Evolutionary conservation across 2,329 filamentous ascomycete species (phyloP), one percentile per base, ranked within the genome.

Genomic region (Aspergillus puulaauensis): DNA sequence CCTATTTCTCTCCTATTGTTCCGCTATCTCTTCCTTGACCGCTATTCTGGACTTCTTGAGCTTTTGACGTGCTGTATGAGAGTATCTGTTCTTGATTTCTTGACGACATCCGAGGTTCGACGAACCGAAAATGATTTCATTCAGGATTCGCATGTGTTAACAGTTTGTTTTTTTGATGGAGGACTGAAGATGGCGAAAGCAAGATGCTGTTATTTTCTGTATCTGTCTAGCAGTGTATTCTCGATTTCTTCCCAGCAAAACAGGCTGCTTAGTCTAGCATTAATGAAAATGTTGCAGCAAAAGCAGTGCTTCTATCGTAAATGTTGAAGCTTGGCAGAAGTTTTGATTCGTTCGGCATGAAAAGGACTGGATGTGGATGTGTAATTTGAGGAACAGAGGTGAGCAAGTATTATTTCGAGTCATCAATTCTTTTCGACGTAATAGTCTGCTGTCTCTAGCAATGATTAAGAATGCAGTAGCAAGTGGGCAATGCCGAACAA

Each of bases 141-240:
- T 56, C 62, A 61, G 45, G 43, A 49, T 45, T 47, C 53, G 58
- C 52, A 62, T 65, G 44, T 62, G 44, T 60, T 59, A 33, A 43
- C 31, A 31, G 49, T 44, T 54, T 57, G 54, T 43, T 54, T 39
- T 55, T 53, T 55, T 51, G 41, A 52, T 24, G 31, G 40, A 44
- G 21, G 35, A 53, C 50, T 37, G 45, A 55, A 41, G 46, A 40
- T 44, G 47, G 47, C 33, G n/a, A 43, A 41, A 53, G 46, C 37
- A 50, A 55, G 54, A 55, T 61, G 52, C 54, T 54, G 57, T 60
- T 60, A 61, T 49, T 53, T 58, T 57, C 52, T 61, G 59, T 66
- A 70, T 71, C 50, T 69, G 62, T 62, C 64, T 67, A 61, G 54
- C 27, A 47, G 54, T 62, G 61, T 56, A 66, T 68, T 58, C 62